Percentiles rank a stretch among this genome's conserved stretches.
Conservation (phyloP, 768 basidiomycete species). For the Leccinellum rugosiceps region DNA sequence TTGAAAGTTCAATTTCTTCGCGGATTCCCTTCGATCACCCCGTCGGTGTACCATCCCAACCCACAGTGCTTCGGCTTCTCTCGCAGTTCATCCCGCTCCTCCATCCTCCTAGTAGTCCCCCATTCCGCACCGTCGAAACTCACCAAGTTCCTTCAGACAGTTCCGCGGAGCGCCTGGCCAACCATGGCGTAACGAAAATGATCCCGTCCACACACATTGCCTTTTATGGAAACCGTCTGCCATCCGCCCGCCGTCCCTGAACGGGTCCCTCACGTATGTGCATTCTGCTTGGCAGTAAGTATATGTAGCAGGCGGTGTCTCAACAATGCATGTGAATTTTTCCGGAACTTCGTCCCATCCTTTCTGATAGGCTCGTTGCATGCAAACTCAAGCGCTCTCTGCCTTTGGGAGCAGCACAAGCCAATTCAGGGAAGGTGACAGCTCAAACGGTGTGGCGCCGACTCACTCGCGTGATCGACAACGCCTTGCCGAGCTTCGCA, state of each 20-base stretch:
- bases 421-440: neutral
- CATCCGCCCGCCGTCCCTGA: constrained; percentile 24
- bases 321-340: constrained; percentile 11
- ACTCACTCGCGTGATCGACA: constrained; percentile 7
- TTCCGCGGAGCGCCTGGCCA: constrained; percentile 21
- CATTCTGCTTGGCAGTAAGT: neutral
- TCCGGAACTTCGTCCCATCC: neutral
- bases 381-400: neutral
- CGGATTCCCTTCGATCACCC: constrained; percentile 1
- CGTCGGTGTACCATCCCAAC: neutral
- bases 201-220: constrained; percentile 8
- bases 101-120: neutral
- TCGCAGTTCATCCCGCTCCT: neutral
- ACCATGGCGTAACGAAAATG: constrained; percentile 1
- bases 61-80: constrained; percentile 8
- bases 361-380: neutral
- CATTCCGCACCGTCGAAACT: neutral
- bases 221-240: constrained; percentile 9
- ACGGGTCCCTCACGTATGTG: constrained; percentile 15
- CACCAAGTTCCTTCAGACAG: neutral
- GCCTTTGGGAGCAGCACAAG: neutral
- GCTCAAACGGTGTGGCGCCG: neutral
- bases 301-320: constrained; percentile 6
- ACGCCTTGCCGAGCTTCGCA: neutral
- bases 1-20: constrained; percentile 4